These are phyloP conservation scores for Starmerella stellata DNA, from an alignment of 805 yeast genomes.

Conservation along the genomic window DNA sequence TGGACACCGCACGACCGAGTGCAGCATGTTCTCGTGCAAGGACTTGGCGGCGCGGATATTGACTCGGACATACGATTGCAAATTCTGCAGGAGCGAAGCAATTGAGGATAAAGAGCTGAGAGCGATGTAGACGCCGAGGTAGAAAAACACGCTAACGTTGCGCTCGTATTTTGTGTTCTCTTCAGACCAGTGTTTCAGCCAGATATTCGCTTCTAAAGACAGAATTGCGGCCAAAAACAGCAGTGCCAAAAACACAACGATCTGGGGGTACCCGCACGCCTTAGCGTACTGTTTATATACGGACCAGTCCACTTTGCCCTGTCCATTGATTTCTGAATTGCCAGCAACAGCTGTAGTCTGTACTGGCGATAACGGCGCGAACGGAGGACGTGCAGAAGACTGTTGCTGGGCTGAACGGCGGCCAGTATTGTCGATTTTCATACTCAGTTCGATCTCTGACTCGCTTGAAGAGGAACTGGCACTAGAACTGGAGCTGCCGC, in stretches of 20 bases:
- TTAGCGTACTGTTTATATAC: slow-evolving; percentile 68
- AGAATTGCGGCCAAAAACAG: slow-evolving; percentile 32
- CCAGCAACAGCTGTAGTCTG: slow-evolving; percentile 23
- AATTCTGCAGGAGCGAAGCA: slow-evolving; percentile 41
- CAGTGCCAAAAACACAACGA: slow-evolving; percentile 36
- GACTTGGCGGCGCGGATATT: slow-evolving; percentile 26
- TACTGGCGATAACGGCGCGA: slow-evolving; percentile 33
- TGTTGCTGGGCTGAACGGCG: slow-evolving; percentile 26
- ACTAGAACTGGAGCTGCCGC: neutral
- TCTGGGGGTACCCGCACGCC: slow-evolving; percentile 63
- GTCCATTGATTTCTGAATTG: slow-evolving; percentile 78
- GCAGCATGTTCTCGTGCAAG: slow-evolving; percentile 54
- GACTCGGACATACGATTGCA: slow-evolving; percentile 23
- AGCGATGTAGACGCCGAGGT: slow-evolving; percentile 51
- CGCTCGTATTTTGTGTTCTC: slow-evolving; percentile 62
- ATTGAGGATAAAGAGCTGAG: slow-evolving; percentile 52
- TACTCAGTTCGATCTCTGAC: neutral
- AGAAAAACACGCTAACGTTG: slow-evolving; percentile 36
- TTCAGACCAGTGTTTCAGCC: slow-evolving; percentile 96
- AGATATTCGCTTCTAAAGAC: slow-evolving; percentile 54
- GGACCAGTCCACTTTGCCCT: slow-evolving; percentile 81
- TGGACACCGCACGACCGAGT: slow-evolving; percentile 52
- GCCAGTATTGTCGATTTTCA: slow-evolving; percentile 3
- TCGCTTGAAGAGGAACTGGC: neutral
- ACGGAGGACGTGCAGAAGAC: slow-evolving; percentile 52